phyloP scores from a whole-genome alignment of 306 rosid species.

The Acacia melanoxylon region DNA sequence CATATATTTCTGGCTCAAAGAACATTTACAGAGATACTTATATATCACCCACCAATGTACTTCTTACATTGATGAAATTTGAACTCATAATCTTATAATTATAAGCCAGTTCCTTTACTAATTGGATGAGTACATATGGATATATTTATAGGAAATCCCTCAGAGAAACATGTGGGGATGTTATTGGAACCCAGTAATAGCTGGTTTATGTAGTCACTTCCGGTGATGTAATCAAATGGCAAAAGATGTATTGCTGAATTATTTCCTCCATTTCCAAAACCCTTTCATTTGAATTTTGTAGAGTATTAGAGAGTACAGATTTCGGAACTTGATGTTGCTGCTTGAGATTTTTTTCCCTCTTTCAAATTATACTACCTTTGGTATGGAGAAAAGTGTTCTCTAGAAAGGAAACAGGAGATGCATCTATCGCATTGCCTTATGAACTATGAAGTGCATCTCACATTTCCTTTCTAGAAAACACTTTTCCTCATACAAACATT shows the following conservation, averaged over 20 bases:
- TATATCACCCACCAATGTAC: too few species aligned
- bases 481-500: not conserved
- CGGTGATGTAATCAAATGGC: not conserved
- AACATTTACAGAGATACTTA: too few species aligned
- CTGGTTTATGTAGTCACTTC: not conserved
- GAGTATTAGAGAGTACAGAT: not conserved
- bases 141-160: too few species aligned
- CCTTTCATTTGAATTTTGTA: conserved; percentile 2
- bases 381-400: not conserved
- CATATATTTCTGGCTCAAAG: too few species aligned
- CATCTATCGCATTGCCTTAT: not conserved
- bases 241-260: not conserved
- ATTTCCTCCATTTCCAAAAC: conserved; percentile 1
- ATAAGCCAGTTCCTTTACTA: too few species aligned
- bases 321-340: not conserved
- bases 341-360: not conserved
- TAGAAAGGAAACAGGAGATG: not conserved
- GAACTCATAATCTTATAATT: too few species aligned
- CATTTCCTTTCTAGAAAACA: not conserved
- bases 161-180: not conserved
- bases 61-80: too few species aligned
- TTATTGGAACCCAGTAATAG: not conserved
- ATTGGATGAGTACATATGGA: too few species aligned
- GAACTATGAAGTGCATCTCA: too few species aligned
- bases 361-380: too few species aligned